These are phyloP conservation scores for Haberlea rhodopensis DNA, from an alignment of 257 asterid genomes.

Conservation along the genomic window DNA sequence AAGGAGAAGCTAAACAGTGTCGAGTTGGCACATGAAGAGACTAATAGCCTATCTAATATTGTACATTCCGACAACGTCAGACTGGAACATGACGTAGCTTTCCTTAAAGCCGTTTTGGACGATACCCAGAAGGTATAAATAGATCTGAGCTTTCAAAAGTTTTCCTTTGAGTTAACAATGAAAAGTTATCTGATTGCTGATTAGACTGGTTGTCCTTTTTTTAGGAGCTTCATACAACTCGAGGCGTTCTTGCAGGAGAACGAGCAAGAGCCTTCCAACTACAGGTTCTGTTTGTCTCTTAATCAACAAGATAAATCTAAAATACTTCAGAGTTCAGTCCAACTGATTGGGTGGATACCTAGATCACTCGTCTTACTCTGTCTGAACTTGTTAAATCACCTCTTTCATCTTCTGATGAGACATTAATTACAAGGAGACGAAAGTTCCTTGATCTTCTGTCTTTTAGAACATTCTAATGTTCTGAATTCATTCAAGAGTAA, in stretches of 20 bases:
- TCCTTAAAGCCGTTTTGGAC: slow-evolving; percentile 88
- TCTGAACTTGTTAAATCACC: no score
- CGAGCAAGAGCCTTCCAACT: slow-evolving; percentile 91
- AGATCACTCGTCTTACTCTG: background rate
- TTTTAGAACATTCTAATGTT: background rate
- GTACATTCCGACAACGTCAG: slow-evolving; percentile 95
- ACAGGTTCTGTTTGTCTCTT: slow-evolving; percentile 46
- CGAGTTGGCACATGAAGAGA: slow-evolving; percentile 88
- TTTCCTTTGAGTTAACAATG: background rate
- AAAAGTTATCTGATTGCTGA: slow-evolving; percentile 7
- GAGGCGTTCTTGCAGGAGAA: slow-evolving; percentile 92
- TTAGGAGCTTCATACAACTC: slow-evolving; percentile 93
- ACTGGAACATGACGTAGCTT: slow-evolving; percentile 97
- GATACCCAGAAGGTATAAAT: slow-evolving; percentile 82
- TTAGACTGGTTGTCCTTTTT: slow-evolving; percentile 14
- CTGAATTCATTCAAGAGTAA: no score
- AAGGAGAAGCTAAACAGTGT: slow-evolving; percentile 78
- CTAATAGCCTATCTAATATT: slow-evolving; percentile 78
- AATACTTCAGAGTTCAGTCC: no score
- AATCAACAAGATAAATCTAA: no score
- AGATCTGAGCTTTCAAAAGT: background rate
- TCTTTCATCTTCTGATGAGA: no score
- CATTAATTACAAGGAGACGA: no score
- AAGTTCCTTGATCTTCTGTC: background rate
- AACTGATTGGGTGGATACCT: background rate